phyloP scores from a whole-genome alignment of 2,329 filamentous ascomycete species.

The Helotiales sp. region DNA sequence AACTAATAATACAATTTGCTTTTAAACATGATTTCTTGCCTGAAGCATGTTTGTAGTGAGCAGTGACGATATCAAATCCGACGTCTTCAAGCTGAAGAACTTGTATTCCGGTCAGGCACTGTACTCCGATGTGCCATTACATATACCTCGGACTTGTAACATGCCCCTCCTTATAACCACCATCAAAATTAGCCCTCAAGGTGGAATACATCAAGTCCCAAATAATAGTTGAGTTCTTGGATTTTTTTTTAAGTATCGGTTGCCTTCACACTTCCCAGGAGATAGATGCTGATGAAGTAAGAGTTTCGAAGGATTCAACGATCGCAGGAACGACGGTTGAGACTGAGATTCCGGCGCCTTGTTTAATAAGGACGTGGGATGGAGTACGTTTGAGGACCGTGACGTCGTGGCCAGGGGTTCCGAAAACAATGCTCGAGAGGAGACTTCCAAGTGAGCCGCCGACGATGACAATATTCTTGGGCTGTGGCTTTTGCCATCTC shows the following conservation, averaged over 20 bases:
- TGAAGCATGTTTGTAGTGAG: not conserved
- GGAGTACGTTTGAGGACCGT: slow-evolving; percentile 23
- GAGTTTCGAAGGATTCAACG: slow-evolving; percentile 13
- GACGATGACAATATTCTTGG: not conserved
- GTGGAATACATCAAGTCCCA: slow-evolving; percentile 28
- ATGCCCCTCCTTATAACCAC: slow-evolving; percentile 3
- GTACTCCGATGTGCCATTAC: slow-evolving; percentile 27
- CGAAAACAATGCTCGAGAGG: slow-evolving; percentile 23
- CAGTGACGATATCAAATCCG: not conserved
- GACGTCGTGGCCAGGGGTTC: slow-evolving; percentile 26
- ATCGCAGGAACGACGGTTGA: slow-evolving; percentile 1
- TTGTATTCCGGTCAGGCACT: slow-evolving; percentile 10
- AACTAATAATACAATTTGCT: slow-evolving; percentile 19
- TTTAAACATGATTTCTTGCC: not conserved
- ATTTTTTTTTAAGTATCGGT: not conserved
- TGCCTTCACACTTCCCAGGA: no score
- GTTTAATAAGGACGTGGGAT: not conserved
- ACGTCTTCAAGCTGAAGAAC: slow-evolving; percentile 14
- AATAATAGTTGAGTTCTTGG: no score
- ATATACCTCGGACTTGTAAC: no score
- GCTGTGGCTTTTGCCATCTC: not conserved
- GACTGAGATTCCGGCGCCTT: slow-evolving; percentile 23
- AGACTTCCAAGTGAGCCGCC: slow-evolving; percentile 29
- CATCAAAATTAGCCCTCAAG: slow-evolving; percentile 30
- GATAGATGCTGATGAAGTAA: slow-evolving; percentile 10